A percentile compares a stretch with the other conserved stretches of the same genome.
These are phyloP conservation scores for Sporothrix globosa DNA, from an alignment of 2,329 filamentous ascomycete genomes.

Conservation along the genomic window DNA sequence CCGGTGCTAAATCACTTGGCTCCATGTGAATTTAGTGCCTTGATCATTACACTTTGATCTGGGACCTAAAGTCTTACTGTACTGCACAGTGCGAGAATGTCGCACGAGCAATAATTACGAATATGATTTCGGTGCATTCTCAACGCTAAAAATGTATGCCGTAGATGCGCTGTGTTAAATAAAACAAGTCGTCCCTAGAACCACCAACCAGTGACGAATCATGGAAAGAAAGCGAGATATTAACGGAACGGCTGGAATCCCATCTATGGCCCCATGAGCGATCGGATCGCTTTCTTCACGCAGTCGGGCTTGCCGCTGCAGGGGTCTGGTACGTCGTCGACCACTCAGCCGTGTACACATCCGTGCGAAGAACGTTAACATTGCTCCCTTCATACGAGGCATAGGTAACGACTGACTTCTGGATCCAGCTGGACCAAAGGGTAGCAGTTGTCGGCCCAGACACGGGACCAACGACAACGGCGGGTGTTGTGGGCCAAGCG, in stretches of 20 bases:
- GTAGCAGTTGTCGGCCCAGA: constrained; percentile 39
- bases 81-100: background rate
- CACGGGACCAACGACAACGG: constrained; percentile 41
- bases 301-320: background rate
- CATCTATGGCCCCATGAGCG: background rate
- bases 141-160: background rate
- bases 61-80: too few species aligned
- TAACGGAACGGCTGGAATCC: background rate
- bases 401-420: constrained; percentile 38
- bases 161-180: too few species aligned
- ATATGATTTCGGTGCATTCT: background rate
- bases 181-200: background rate
- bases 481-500: constrained; percentile 42
- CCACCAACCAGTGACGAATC: too few species aligned
- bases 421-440: constrained; percentile 40
- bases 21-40: too few species aligned
- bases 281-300: background rate
- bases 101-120: too few species aligned
- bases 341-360: constrained; percentile 38
- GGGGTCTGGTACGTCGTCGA: constrained; percentile 37
- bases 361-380: constrained; percentile 35
- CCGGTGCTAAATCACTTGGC: background rate
- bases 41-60: too few species aligned
- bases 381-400: constrained; percentile 35
- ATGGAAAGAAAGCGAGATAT: background rate